phyloP scores from a whole-genome alignment of 2,329 filamentous ascomycete species.

The Teratosphaeria pseudoeucalypti region DNA sequence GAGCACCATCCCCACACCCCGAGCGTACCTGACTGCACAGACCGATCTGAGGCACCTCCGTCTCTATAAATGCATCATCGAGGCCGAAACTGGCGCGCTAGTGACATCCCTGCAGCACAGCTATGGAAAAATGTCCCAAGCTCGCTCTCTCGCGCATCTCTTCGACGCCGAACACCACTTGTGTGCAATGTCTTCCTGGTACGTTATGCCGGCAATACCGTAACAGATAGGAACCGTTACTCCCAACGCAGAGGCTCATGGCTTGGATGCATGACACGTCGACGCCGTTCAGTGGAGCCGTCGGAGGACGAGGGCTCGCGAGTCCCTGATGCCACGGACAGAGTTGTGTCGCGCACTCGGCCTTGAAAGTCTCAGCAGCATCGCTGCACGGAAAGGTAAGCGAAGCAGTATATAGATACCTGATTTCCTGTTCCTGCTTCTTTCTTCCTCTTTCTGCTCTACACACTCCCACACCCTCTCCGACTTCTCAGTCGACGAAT shows the following conservation, averaged over 20 bases:
- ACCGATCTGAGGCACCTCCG: not conserved
- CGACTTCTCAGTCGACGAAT: not conserved
- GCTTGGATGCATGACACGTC: not conserved
- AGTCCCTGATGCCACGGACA: not conserved
- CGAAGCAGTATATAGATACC: conserved; percentile 2
- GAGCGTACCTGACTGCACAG: not conserved
- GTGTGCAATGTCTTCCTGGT: not conserved
- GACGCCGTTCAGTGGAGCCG: not conserved
- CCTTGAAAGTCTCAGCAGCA: conserved; percentile 1
- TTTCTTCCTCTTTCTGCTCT: not conserved
- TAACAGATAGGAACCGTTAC: not conserved
- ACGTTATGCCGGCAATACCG: not conserved
- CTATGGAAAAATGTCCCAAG: not conserved
- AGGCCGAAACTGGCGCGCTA: not conserved
- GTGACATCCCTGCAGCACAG: not conserved
- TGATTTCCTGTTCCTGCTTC: not conserved
- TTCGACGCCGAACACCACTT: not conserved
- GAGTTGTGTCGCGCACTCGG: conserved; percentile 1
- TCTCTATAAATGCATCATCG: not conserved
- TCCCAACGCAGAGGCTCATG: not conserved
- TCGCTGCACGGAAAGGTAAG: conserved; percentile 1
- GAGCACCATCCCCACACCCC: not conserved
- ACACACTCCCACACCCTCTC: not conserved
- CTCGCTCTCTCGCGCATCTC: not conserved
- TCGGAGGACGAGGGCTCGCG: not conserved